Conservation (phyloP, 306 rosid genomes). For the Elaeagnus macrophylla region DNA sequence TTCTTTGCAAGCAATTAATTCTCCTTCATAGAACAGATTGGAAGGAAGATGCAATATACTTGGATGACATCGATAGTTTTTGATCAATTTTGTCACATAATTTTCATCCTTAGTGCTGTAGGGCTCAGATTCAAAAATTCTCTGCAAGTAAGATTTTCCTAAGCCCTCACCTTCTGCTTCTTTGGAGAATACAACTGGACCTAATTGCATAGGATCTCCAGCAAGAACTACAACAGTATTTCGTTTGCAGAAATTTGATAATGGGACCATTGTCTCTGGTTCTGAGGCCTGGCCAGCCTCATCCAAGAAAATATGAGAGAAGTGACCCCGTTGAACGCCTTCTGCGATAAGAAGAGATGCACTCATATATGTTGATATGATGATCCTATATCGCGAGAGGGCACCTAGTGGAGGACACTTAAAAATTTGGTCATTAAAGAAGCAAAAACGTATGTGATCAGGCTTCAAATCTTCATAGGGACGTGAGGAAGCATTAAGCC, state of each 20-base stretch:
- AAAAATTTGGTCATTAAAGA: conserved; percentile 54
- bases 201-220: conserved; percentile 92
- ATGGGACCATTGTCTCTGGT: conserved; percentile 79
- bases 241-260: conserved; percentile 51
- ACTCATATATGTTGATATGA: conserved; percentile 77
- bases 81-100: conserved; percentile 55
- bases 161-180: conserved; percentile 47
- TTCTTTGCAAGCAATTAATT: conserved; percentile 72
- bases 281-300: conserved; percentile 99
- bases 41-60: conserved; percentile 78
- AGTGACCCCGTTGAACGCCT: conserved; percentile 61
- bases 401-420: conserved; percentile 52
- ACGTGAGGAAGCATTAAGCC: conserved; percentile 70
- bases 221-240: conserved; percentile 83
- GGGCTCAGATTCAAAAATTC: conserved; percentile 44
- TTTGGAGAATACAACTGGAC: conserved; percentile 77
- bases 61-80: conserved; percentile 82
- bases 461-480: conserved; percentile 61
- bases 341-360: conserved; percentile 59
- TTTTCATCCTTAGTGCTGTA: conserved; percentile 48
- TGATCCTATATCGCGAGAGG: conserved; percentile 46
- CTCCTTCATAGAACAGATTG: conserved; percentile 52
- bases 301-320: conserved; percentile 87
- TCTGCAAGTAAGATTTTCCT: conserved; percentile 74
- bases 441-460: conserved; percentile 51